A percentile compares a stretch with the other conserved stretches of the same genome.
These are phyloP conservation scores for Hypseocharis bilobata DNA, from an alignment of 441 rosid species.

Conservation along the genomic window DNA sequence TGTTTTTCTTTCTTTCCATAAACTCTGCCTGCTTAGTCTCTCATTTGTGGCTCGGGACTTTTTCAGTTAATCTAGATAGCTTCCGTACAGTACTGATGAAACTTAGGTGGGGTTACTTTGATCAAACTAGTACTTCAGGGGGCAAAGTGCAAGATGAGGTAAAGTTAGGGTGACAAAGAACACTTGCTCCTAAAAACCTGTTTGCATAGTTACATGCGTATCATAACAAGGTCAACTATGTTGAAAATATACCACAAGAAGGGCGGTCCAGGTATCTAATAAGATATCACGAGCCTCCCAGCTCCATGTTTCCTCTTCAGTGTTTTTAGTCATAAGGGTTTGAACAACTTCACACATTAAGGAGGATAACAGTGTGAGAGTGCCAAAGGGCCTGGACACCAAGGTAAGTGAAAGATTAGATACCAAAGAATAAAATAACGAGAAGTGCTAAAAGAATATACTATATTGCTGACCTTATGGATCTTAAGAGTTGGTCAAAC, in stretches of 20 bases:
- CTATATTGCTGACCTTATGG: conserved; percentile 51
- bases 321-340: conserved; percentile 48
- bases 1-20: not conserved
- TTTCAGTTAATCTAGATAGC: not conserved
- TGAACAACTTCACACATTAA: conserved; percentile 89
- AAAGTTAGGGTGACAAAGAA: not conserved
- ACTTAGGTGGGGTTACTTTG: not conserved
- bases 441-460: conserved; percentile 12
- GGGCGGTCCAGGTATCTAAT: conserved; percentile 81
- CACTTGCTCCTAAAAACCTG: not conserved
- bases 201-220: not conserved
- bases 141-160: not conserved
- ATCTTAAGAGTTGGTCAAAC: conserved; percentile 74
- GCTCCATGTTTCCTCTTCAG: conserved; percentile 86
- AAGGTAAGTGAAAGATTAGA: conserved; percentile 13
- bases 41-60: not conserved
- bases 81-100: not conserved
- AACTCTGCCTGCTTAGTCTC: not conserved
- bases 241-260: conserved; percentile 54
- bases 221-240: conserved; percentile 9
- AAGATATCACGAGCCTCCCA: conserved; percentile 95
- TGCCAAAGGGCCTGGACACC: conserved; percentile 71
- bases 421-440: conserved; percentile 2
- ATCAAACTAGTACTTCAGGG: not conserved
- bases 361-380: conserved; percentile 62